phyloP scores from a whole-genome alignment of 2,329 filamentous ascomycete species.

The Cytospora paraplurivora region DNA sequence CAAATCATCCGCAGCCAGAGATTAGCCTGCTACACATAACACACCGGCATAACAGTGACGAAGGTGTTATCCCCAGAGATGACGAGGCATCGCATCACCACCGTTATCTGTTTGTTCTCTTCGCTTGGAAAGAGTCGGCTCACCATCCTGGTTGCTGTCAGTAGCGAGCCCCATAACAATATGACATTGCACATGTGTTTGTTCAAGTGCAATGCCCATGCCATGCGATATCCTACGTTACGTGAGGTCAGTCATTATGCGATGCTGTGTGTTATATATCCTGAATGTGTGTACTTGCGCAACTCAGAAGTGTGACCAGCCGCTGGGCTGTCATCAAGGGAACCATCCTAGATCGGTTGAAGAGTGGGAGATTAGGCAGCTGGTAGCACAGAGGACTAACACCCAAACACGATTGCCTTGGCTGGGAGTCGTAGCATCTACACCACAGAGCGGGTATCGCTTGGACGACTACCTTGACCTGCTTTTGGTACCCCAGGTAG shows the following conservation, averaged over 20 bases:
- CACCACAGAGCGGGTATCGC: too few relatives aligned
- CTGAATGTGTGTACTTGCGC: background rate
- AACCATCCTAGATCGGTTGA: background rate
- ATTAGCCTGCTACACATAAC: background rate
- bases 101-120: background rate
- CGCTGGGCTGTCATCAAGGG: too few relatives aligned
- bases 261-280: background rate
- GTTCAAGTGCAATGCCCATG: background rate
- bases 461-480: too few relatives aligned
- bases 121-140: background rate
- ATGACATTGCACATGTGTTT: background rate
- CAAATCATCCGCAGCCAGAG: background rate
- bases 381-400: too few relatives aligned
- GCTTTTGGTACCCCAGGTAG: too few relatives aligned
- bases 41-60: background rate
- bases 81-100: background rate
- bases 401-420: background rate
- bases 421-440: background rate
- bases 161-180: background rate
- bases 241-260: background rate
- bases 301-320: background rate
- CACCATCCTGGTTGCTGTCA: background rate
- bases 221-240: background rate
- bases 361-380: too few relatives aligned
- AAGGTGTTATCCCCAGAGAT: background rate